A percentile compares a stretch with the other conserved stretches of the same genome.
Evolutionary conservation across 805 yeast genomes (phyloP).

Genomic region (Cephaloascus albidus): DNA sequence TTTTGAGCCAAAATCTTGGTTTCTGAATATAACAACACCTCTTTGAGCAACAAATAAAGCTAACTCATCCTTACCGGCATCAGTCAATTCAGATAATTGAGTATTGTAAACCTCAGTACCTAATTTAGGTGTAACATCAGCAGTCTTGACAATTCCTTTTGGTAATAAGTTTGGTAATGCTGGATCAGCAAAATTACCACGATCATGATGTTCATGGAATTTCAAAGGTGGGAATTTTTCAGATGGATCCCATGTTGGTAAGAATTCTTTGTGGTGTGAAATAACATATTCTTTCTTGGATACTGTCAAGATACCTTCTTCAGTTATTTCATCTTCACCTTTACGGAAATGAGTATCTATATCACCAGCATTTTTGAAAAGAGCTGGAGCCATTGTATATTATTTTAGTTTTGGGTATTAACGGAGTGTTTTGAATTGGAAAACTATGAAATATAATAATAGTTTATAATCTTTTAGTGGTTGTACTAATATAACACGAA

Average conservation of each 20-base stretch:
- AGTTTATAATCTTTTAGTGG: too few relatives aligned
- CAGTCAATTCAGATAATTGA: slow-evolving; percentile 30
- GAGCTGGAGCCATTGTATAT: not conserved
- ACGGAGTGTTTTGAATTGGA: too few relatives aligned
- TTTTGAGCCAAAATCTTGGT: slow-evolving; percentile 28
- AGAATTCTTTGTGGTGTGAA: slow-evolving; percentile 15
- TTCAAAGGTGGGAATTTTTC: slow-evolving; percentile 28
- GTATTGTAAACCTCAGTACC: slow-evolving; percentile 31
- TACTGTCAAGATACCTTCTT: slow-evolving; percentile 11
- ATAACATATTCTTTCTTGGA: not conserved
- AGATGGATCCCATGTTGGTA: slow-evolving; percentile 34
- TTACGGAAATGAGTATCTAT: slow-evolving; percentile 40
- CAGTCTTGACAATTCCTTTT: slow-evolving; percentile 3
- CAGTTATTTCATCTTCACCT: slow-evolving; percentile 38
- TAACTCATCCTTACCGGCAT: slow-evolving; percentile 35
- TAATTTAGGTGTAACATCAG: slow-evolving; percentile 30
- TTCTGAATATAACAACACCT: slow-evolving; percentile 36
- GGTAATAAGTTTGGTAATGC: slow-evolving; percentile 3
- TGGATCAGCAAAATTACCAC: slow-evolving; percentile 15
- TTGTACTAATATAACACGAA: too few relatives aligned
- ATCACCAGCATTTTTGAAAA: slow-evolving; percentile 12
- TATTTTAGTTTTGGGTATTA: not conserved
- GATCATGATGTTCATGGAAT: slow-evolving; percentile 29
- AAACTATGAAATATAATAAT: too few relatives aligned
- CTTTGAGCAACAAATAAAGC: slow-evolving; percentile 37